Percentiles rank a stretch among this genome's conserved stretches.
These are phyloP conservation scores for Sungouiozyma ichnusensis DNA, from an alignment of 805 yeast genomes.

Conservation along the genomic window DNA sequence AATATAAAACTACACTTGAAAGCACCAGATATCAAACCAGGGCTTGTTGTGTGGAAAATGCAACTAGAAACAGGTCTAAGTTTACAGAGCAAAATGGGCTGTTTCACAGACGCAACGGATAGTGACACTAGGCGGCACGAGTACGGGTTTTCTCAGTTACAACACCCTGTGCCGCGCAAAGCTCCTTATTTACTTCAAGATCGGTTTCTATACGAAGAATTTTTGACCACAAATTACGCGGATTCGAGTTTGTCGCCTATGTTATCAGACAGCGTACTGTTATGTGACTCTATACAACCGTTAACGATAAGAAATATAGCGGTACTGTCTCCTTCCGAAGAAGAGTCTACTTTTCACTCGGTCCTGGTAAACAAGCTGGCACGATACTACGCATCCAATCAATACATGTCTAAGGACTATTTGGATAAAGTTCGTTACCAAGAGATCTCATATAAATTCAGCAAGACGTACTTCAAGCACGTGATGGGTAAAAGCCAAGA, in stretches of 20 bases:
- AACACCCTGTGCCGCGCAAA: not conserved
- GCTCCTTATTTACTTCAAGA: not conserved
- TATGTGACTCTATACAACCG: not conserved
- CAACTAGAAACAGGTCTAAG: too few relatives aligned
- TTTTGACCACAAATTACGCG: not conserved
- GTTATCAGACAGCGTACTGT: not conserved
- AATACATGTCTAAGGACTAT: slow-evolving; percentile 11
- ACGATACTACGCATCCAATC: not conserved
- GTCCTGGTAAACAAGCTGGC: not conserved
- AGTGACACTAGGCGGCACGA: too few relatives aligned
- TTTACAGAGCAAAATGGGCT: too few relatives aligned
- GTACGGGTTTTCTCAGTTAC: not conserved
- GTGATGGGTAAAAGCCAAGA: not conserved
- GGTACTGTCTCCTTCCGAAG: not conserved
- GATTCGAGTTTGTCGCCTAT: not conserved
- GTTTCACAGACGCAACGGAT: too few relatives aligned
- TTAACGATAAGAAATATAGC: not conserved
- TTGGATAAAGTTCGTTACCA: slow-evolving; percentile 27
- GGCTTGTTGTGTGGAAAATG: too few relatives aligned
- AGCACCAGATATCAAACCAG: too few relatives aligned
- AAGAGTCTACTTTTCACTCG: not conserved
- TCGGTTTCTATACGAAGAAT: not conserved
- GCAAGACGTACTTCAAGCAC: slow-evolving; percentile 21
- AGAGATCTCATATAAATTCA: slow-evolving; percentile 26
- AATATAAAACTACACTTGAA: too few relatives aligned